phyloP scores from a whole-genome alignment of 352 stramenopile genomes.

The Phytophthora citrophthora region DNA sequence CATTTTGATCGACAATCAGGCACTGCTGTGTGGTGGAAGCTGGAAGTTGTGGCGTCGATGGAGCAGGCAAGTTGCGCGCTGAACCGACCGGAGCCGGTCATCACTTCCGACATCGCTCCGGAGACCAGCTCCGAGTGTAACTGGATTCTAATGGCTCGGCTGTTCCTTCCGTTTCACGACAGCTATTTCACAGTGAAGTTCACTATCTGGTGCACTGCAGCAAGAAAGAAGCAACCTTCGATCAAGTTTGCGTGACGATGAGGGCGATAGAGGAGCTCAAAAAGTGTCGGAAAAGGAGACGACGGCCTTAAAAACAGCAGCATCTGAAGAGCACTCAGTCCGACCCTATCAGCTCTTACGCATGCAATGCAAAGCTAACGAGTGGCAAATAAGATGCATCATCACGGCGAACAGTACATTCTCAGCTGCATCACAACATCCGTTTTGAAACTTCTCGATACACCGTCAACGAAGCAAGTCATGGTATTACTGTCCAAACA shows the following conservation, averaged over 20 bases:
- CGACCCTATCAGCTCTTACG: too few species aligned
- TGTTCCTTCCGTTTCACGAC: conserved; percentile 8
- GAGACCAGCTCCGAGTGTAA: neutral
- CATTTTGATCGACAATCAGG: neutral
- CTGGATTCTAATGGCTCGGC: conserved; percentile 1
- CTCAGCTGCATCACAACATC: conserved; percentile 3
- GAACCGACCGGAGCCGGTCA: conserved; percentile 1
- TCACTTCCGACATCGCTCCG: neutral
- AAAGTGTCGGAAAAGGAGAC: too few species aligned
- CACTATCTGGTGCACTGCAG: too few species aligned
- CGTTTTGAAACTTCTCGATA: conserved; percentile 14
- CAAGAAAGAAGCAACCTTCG: too few species aligned
- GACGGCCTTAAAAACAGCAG: neutral
- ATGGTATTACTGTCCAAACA: conserved; percentile 11
- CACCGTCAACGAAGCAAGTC: neutral
- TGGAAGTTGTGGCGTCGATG: too few species aligned
- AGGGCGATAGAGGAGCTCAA: too few species aligned
- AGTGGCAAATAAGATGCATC: conserved; percentile 1
- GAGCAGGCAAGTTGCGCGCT: too few species aligned
- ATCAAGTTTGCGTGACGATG: too few species aligned
- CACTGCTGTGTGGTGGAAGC: neutral
- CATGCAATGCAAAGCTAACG: too few species aligned
- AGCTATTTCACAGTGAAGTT: too few species aligned
- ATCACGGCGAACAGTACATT: conserved; percentile 12
- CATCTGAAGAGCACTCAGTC: neutral